These are phyloP conservation scores for Colletotrichum eremochloae DNA, from an alignment of 2,329 filamentous ascomycete genomes.

Conservation along the genomic window DNA sequence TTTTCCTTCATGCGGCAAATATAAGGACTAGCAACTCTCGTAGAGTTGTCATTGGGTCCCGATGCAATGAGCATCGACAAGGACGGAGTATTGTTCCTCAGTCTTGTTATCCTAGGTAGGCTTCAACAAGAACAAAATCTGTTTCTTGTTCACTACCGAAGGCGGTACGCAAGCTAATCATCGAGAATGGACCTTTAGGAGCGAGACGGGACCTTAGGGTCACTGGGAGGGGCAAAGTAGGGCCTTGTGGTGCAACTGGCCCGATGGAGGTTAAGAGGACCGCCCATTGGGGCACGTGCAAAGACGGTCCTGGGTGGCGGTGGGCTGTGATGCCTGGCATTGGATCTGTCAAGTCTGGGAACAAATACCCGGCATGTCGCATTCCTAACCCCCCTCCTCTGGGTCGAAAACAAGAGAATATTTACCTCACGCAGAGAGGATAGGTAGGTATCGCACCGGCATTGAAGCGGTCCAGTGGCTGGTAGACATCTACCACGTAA, in stretches of 20 bases:
- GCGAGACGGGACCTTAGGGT: no score
- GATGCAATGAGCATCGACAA: neutral
- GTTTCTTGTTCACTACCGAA: no score
- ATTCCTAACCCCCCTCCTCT: neutral
- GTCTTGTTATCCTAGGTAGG: constrained; percentile 65
- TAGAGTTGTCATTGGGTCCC: neutral
- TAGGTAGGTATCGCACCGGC: neutral
- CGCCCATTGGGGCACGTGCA: constrained; percentile 49
- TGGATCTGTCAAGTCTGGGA: constrained; percentile 51
- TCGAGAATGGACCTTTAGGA: no score
- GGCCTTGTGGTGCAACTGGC: no score
- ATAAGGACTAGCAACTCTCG: neutral
- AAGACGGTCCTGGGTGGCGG: constrained; percentile 59
- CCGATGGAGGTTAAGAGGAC: no score
- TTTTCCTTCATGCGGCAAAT: no score
- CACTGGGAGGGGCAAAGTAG: no score
- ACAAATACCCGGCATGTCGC: constrained; percentile 43
- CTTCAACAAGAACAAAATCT: no score
- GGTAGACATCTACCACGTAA: no score
- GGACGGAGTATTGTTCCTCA: constrained; percentile 49
- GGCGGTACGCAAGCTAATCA: no score
- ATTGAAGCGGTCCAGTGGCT: neutral
- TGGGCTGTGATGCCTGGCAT: constrained; percentile 63
- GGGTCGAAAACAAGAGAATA: constrained; percentile 14
- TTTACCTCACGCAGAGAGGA: neutral